These are phyloP conservation scores for Rhizopus stolonifer DNA, from an alignment of 371 early-diverging fungal species.

Conservation along the genomic window DNA sequence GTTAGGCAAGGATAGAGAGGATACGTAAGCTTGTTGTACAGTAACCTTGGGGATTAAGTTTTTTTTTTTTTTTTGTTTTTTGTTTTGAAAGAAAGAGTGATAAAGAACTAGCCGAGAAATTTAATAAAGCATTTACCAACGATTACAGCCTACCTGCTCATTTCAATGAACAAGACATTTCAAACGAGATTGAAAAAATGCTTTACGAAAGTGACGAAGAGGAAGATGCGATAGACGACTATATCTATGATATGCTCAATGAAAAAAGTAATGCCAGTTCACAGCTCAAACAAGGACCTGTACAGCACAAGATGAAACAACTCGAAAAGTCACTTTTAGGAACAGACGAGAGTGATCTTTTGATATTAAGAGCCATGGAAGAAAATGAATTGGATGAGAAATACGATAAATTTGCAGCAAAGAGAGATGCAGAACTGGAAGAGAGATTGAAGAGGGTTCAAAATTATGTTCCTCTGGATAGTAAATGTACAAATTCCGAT, in stretches of 20 bases:
- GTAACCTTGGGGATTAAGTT: too few species aligned
- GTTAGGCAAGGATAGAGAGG: conserved; percentile 3
- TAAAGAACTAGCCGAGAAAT: conserved; percentile 31
- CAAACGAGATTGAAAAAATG: conserved; percentile 19
- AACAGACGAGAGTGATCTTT: conserved; percentile 30
- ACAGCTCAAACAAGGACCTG: too few species aligned
- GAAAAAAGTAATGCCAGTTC: too few species aligned
- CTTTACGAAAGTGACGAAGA: conserved; percentile 22
- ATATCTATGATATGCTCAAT: conserved; percentile 14
- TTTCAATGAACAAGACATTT: conserved; percentile 11
- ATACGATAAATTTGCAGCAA: conserved; percentile 33
- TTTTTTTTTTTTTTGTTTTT: neutral
- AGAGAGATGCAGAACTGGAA: conserved; percentile 37
- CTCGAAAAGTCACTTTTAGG: conserved; percentile 25
- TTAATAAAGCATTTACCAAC: conserved; percentile 29
- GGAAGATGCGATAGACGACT: conserved; percentile 17
- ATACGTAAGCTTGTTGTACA: neutral
- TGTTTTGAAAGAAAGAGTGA: conserved; percentile 9
- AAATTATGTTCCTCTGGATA: neutral
- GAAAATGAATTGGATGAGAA: conserved; percentile 45
- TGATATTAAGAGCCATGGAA: conserved; percentile 40
- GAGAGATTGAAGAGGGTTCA: conserved; percentile 29
- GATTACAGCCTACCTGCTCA: conserved; percentile 23
- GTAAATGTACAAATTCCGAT: neutral
- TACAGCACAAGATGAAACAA: conserved; percentile 12